Base-by-base conservation (phyloP, 176 grass and related monocot species). In the Avena atlantica region DNA sequence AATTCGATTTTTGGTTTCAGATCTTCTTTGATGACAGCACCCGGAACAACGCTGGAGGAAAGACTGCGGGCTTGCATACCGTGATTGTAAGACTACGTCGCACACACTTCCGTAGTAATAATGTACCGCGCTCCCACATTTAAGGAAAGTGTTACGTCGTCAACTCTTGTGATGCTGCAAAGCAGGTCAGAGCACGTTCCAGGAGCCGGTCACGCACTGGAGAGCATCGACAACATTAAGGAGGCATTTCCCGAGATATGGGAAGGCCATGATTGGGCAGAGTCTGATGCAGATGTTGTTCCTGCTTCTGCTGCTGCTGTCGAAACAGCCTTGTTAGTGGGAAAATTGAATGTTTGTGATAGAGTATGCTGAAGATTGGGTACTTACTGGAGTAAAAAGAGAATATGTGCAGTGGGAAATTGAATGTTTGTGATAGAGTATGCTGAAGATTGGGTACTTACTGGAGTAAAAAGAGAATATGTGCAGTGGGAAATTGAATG, bases 211-310 rank as follows among this genome's bases (percentile, higher is more conserved):
- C 81, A 79, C 65, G 94, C 92, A 1, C 49, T 94, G 21, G 88
- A 88, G 64, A 97, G 85, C 87, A 97, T 97, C 27, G 92, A 97
- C 34, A 94, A 94, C 86, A 92, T 92, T 12, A 92, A 85, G 77
- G 82, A 90, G 70, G 92, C 89, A n/a, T 53, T 96, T 15, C 87
- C 89, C 0, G 81, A 93, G 82, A 87, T 94, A 89, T 96, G 94
- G 92, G 82, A 81, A 66, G 78, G 59, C 14, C 21, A 56, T 1
- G 81, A 86, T 37, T 40, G 60, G 49, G 80, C 68, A 59, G 85
- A 82, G 57, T 89, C 23, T 31, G 89, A 92, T 31, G 57, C 34
- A 36, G 84, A 91, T 21, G 55, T 2, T 42, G 66, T 79, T 84
- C 69, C 56, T 89, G 13, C 84, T 74, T 59, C 89, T 8, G 67